These are phyloP conservation scores for Juncus effusus DNA, from an alignment of 176 grass and related monocot species.

Conservation along the genomic window DNA sequence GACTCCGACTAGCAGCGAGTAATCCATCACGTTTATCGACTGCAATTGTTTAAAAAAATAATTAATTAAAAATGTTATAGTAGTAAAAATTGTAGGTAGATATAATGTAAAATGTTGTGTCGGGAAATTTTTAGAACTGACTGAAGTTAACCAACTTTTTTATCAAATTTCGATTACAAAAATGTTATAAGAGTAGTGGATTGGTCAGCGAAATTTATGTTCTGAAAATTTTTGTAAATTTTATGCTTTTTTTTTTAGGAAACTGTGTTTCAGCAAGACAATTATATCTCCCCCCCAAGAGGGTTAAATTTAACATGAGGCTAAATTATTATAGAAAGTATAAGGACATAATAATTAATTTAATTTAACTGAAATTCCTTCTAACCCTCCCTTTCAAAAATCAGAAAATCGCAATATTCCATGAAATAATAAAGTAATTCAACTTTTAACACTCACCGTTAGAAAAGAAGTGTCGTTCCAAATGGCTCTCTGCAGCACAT, in stretches of 20 bases:
- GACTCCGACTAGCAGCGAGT: conserved; percentile 91
- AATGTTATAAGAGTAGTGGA: neutral
- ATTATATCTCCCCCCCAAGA: neutral
- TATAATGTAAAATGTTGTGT: no score
- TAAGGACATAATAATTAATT: no score
- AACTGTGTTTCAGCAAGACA: neutral
- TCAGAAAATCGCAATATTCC: neutral
- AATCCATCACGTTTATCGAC: conserved; percentile 91
- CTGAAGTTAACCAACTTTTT: neutral
- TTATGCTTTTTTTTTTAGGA: no score
- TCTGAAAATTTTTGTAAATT: no score
- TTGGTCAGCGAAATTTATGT: neutral
- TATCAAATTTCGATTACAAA: neutral
- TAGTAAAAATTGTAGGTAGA: neutral
- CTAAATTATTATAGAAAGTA: neutral
- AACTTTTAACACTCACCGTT: conserved; percentile 58
- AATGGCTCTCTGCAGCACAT: conserved; percentile 90
- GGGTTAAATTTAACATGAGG: neutral
- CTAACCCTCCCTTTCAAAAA: neutral
- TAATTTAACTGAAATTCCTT: no score
- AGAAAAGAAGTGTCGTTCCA: conserved; percentile 98
- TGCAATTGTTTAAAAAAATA: conserved; percentile 26
- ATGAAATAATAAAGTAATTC: conserved; percentile 3
- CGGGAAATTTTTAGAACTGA: no score
- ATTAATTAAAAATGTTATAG: neutral